A percentile compares a stretch with the other conserved stretches of the same genome.
Evolutionary conservation across 2,329 filamentous ascomycete genomes (phyloP).

Genomic region (Triangularia verruculosa): DNA sequence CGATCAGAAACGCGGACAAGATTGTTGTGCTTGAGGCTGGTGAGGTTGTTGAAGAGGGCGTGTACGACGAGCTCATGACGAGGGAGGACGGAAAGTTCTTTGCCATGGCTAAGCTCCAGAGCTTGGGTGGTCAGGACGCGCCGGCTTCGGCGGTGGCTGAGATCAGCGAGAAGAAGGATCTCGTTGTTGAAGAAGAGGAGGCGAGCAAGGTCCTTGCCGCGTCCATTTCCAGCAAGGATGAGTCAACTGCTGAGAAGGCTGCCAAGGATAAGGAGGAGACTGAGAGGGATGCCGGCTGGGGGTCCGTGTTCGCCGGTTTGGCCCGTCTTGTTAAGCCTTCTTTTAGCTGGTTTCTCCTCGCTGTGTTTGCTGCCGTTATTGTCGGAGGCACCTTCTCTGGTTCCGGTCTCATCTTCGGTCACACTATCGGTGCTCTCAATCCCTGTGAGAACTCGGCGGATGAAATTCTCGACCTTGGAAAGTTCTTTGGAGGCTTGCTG

Average conservation of each 20-base stretch:
- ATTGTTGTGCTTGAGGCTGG: constrained; percentile 60
- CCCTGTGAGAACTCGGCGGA: constrained; percentile 47
- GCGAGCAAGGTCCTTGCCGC: background rate
- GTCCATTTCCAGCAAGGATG: background rate
- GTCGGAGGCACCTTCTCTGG: constrained; percentile 57
- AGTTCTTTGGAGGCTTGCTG: constrained; percentile 56
- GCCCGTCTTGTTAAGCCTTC: constrained; percentile 35
- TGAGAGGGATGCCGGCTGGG: constrained; percentile 17
- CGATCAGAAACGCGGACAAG: constrained; percentile 54
- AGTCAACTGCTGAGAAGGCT: background rate
- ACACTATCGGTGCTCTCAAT: constrained; percentile 55
- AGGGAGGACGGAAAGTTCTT: constrained; percentile 28
- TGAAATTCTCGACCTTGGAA: constrained; percentile 47
- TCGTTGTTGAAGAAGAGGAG: constrained; percentile 5
- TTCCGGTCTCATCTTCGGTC: constrained; percentile 58
- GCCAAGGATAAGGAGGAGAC: background rate
- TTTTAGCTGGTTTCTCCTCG: constrained; percentile 40
- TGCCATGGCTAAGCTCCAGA: constrained; percentile 28
- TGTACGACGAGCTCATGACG: constrained; percentile 53
- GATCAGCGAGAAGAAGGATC: constrained; percentile 8
- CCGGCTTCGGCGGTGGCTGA: background rate
- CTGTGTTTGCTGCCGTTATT: constrained; percentile 48
- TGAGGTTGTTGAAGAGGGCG: constrained; percentile 54
- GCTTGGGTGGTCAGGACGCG: constrained; percentile 11
- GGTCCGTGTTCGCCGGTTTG: constrained; percentile 20